Evolutionary conservation across 2,329 filamentous ascomycete genomes (phyloP), one percentile per base, ranked within the genome.

Genomic region (Epichloe uncinata): DNA sequence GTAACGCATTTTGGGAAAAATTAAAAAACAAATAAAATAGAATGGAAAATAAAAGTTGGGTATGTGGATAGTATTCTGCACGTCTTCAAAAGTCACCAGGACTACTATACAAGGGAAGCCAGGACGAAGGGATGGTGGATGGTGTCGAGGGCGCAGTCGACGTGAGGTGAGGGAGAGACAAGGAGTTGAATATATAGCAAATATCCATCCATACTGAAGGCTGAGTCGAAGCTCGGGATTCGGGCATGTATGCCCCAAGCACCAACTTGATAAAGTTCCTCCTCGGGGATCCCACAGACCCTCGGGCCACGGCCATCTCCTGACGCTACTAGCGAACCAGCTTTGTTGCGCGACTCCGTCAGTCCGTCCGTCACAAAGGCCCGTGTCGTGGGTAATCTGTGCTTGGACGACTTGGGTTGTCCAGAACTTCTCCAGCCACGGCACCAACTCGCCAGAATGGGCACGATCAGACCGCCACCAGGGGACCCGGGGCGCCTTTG

Each of bases 1-100:
- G 55, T 57, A 61, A 50, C 59, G 60, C 62, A 66, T 66, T 36
- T 55, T 63, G 50, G 50, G 8, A n/a, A 26, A 30, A 26, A 2
- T 18, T 18, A 8, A 8, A 8, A 26, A 26, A 8, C 1, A 26
- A 2, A 7, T 1, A 8, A 8, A 30, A 30, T 2, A 26, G 7
- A 8, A 4, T 20, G 16, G 20, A 9, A 4, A 0, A 30, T 3
- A 30, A 30, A 30, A 30, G 9, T 30, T 1, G 26, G 26, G 26
- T 30, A 3, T 11, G 26, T 9, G 8, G 1, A 30, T 3, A 30
- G 26, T 11, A 9, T 1, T 30, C 26, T 30, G 35, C 35, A 42
- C 8, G 34, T 45, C 15, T 3, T 3, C 3, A 35, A 35, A 42
- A 20, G 49, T 43, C 49, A 26, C 44, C 44, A 16, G 49, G 44